These are phyloP conservation scores for Heritiera littoralis DNA, from an alignment of 345 rosid species.

Conservation along the genomic window DNA sequence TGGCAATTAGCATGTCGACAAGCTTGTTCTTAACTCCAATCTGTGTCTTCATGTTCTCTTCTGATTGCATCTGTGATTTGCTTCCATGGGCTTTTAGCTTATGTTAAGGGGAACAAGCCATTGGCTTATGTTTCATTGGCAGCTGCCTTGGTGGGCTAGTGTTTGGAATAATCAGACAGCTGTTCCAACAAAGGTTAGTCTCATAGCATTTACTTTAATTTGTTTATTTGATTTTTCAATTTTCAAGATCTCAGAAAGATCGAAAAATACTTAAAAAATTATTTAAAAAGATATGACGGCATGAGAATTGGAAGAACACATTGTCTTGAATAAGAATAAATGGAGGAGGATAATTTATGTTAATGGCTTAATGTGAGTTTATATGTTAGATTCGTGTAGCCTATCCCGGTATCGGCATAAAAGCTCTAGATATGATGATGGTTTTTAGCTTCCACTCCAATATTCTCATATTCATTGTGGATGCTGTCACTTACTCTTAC, in stretches of 20 bases:
- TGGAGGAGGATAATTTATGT: too few species aligned
- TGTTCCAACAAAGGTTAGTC: neutral
- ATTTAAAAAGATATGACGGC: too few species aligned
- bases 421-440: neutral
- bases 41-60: neutral
- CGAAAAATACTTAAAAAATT: too few species aligned
- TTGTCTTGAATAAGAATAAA: too few species aligned
- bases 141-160: neutral
- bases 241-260: too few species aligned
- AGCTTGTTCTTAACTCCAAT: neutral
- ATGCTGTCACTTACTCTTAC: neutral
- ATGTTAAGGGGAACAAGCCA: neutral
- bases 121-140: neutral
- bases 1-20: conserved; percentile 1
- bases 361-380: too few species aligned
- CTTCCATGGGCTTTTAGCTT: neutral
- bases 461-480: neutral
- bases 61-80: neutral
- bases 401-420: too few species aligned
- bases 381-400: too few species aligned
- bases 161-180: neutral
- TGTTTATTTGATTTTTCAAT: too few species aligned
- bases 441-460: neutral
- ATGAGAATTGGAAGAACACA: too few species aligned
- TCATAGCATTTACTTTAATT: too few species aligned